phyloP scores from a whole-genome alignment of 1,284 basidiomycete genomes.

The Ceratobasidium sp. region DNA sequence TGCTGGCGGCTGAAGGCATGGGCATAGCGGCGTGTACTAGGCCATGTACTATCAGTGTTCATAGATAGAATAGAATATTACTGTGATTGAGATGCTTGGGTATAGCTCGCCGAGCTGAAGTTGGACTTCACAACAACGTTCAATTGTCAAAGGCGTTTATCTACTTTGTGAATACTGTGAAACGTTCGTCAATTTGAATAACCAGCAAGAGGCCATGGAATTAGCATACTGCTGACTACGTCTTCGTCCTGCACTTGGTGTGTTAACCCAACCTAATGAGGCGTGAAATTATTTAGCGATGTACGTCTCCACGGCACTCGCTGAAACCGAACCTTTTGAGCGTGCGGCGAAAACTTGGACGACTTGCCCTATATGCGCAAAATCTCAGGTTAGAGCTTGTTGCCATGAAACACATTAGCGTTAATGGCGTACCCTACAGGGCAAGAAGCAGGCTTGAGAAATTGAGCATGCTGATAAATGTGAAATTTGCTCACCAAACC shows the following conservation, averaged over 20 bases:
- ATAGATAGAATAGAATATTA: conserved; percentile 20
- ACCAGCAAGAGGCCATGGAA: neutral
- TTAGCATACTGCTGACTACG: conserved; percentile 84
- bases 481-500: conserved; percentile 72
- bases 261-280: conserved; percentile 68
- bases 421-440: neutral
- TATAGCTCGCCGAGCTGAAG: neutral
- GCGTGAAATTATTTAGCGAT: neutral
- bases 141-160: conserved; percentile 1
- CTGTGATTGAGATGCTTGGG: neutral
- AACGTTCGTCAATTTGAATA: neutral
- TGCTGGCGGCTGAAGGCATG: neutral
- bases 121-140: conserved; percentile 3
- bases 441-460: neutral
- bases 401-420: neutral
- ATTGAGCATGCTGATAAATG: neutral
- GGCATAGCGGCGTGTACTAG: neutral
- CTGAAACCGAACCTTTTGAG: conserved; percentile 79
- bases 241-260: conserved; percentile 95
- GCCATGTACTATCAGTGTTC: conserved; percentile 9
- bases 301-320: conserved; percentile 40
- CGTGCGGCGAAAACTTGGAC: conserved; percentile 90
- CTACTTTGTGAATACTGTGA: conserved; percentile 46
- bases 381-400: neutral
- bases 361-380: conserved; percentile 76